These are phyloP conservation scores for Colletotrichum orbiculare DNA, from an alignment of 2,329 filamentous ascomycete genomes.

Conservation along the genomic window DNA sequence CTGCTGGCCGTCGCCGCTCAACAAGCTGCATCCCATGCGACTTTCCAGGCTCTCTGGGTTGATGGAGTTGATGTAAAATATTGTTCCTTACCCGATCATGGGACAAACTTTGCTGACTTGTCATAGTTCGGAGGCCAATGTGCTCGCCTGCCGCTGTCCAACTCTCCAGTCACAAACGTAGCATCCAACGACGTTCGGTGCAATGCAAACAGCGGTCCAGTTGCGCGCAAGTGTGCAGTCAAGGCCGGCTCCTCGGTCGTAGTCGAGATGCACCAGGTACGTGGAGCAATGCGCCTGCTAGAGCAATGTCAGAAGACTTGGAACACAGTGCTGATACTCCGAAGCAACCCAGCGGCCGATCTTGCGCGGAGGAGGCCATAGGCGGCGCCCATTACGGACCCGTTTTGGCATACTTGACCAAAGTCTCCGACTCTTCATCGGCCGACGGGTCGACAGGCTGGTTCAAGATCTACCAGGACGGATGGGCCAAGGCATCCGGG, in stretches of 20 bases:
- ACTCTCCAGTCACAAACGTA: slow-evolving; percentile 55
- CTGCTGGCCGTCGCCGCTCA: slow-evolving; percentile 48
- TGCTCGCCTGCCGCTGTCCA: slow-evolving; percentile 42
- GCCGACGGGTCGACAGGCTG: slow-evolving; percentile 56
- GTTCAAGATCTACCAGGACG: slow-evolving; percentile 64
- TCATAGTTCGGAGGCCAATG: slow-evolving; percentile 37
- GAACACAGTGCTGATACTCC: not conserved
- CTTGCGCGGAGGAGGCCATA: slow-evolving; percentile 59
- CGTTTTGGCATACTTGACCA: slow-evolving; percentile 59
- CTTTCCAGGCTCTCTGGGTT: slow-evolving; percentile 62
- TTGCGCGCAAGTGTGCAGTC: slow-evolving; percentile 57
- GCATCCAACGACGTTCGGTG: slow-evolving; percentile 54
- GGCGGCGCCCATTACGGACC: slow-evolving; percentile 64
- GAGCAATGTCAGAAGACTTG: not conserved
- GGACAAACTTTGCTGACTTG: slow-evolving; percentile 10
- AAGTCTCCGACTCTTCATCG: slow-evolving; percentile 57
- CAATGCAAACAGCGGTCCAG: slow-evolving; percentile 51
- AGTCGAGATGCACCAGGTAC: slow-evolving; percentile 60
- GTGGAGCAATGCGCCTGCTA: not conserved
- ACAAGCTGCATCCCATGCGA: slow-evolving; percentile 58
- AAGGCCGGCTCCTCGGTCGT: slow-evolving; percentile 52
- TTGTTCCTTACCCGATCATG: slow-evolving; percentile 25
- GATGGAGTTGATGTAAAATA: slow-evolving; percentile 50
- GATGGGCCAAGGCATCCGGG: slow-evolving; percentile 42
- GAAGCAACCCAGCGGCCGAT: slow-evolving; percentile 53